Evolutionary conservation across 768 basidiomycete genomes (phyloP).

Genomic region (Paxillus involutus): DNA sequence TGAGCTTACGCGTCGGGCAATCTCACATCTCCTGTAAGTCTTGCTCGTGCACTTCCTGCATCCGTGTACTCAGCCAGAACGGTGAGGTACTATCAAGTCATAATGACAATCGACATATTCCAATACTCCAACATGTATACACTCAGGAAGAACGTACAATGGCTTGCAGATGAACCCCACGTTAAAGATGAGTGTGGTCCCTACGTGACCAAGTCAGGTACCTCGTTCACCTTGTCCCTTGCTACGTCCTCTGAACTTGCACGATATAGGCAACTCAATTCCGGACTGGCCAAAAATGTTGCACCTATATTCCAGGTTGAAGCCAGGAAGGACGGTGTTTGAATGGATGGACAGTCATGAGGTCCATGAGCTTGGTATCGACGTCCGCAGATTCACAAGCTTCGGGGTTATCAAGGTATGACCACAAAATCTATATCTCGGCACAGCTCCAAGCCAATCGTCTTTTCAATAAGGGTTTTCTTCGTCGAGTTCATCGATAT

Average conservation of each 20-base stretch:
- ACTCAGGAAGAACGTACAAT: constrained; percentile 80
- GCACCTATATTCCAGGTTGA: constrained; percentile 82
- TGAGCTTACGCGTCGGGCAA: constrained; percentile 77
- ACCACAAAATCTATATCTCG: neutral
- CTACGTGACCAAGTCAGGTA: constrained; percentile 83
- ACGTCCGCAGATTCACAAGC: constrained; percentile 90
- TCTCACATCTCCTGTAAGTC: constrained; percentile 87
- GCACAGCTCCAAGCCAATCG: neutral
- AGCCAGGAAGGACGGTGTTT: constrained; percentile 77
- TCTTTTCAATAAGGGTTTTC: constrained; percentile 62
- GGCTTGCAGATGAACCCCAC: constrained; percentile 81
- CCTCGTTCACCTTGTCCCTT: neutral
- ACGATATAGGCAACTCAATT: constrained; percentile 46
- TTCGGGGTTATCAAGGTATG: constrained; percentile 94
- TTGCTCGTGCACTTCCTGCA: neutral
- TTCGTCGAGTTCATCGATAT: constrained; percentile 92
- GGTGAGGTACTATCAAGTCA: constrained; percentile 90
- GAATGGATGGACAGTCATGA: constrained; percentile 86
- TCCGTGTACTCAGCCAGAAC: constrained; percentile 3
- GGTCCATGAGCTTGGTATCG: constrained; percentile 74
- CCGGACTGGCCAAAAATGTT: constrained; percentile 89
- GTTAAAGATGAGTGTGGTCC: constrained; percentile 90
- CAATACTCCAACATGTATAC: constrained; percentile 99
- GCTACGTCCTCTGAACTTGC: neutral
- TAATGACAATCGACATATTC: constrained; percentile 97